Evolutionary conservation across 2,329 filamentous ascomycete species (phyloP), one percentile per base, ranked within the genome.

Genomic region (Exophiala xenobiotica): DNA sequence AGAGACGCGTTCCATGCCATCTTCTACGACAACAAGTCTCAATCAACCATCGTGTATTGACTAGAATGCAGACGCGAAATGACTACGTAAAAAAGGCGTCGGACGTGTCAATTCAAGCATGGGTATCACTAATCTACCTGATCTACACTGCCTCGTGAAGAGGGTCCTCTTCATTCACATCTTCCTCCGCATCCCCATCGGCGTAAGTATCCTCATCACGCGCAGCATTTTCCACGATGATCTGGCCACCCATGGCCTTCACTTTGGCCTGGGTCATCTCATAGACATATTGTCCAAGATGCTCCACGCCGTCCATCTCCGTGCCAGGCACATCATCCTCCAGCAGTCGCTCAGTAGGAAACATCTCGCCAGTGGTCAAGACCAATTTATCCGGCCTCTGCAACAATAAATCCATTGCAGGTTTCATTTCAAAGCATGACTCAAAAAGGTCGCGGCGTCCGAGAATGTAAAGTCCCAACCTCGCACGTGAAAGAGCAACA

Each of bases 221-320:
- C 3, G 61, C 58, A 5, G 64, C 61, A 16, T 61, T 61, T 6
- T 62, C 63, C 20, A 64, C 60, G 8, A 71, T 67, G 20, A 67
- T 64, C 11, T 70, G 71, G 40, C 68, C 71, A 58, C 77, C 82
- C 63, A 84, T 63, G 38, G 76, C 76, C 63, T 82, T 78, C 1
- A 85, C 69, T 68, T 85, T 86, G 6, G 83, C 82, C 64, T 86
- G 81, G 3, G 90, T 95, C 90, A 99, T 99, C 69, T 99, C 89
- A 67, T 83, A 96, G 18, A 99, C 92, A 68, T 96, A 99, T 71
- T 96, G 87, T 0, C 93, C 93, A 27, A 99, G 70, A 73, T 99
- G 93, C 74, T 99, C 92, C 1, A 97, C 85, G 26, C 87, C 82
- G 63, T 92, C 88, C 88, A 99, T 97, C 16, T 82, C 77, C 1